Evolutionary conservation across 2,329 filamentous ascomycete species (phyloP).

Genomic region (Fusarium coicis): DNA sequence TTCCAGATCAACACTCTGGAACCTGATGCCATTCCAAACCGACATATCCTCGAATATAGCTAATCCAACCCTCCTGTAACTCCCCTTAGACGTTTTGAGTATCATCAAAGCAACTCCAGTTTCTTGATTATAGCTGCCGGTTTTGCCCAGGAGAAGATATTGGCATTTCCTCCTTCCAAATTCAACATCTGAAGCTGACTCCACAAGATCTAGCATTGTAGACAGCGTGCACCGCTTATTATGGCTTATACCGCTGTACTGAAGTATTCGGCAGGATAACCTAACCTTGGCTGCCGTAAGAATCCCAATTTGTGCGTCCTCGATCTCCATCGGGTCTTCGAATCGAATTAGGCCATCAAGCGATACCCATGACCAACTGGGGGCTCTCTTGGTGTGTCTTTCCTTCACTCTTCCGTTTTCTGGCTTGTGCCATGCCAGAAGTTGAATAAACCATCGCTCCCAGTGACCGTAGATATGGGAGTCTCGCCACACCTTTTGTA

Average conservation of each 20-base stretch:
- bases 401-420: rapidly evolving
- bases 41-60: rapidly evolving
- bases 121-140: rapidly evolving
- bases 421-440: not conserved
- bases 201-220: not conserved
- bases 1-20: not conserved
- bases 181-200: rapidly evolving
- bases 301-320: not conserved
- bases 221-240: rapidly evolving
- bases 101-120: not conserved
- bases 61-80: not conserved
- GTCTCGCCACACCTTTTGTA: not conserved
- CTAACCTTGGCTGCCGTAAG: rapidly evolving
- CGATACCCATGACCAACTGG: not conserved
- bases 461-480: not conserved
- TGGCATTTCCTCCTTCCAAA: rapidly evolving
- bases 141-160: not conserved
- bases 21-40: rapidly evolving
- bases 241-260: rapidly evolving
- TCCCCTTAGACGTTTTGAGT: rapidly evolving
- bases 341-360: not conserved
- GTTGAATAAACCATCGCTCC: not conserved
- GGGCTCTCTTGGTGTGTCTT: not conserved
- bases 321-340: rapidly evolving
- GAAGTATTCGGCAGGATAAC: not conserved